Evolutionary conservation across 2,329 filamentous ascomycete genomes (phyloP), one percentile per base, ranked within the genome.

Genomic region (Fusarium avenaceum): DNA sequence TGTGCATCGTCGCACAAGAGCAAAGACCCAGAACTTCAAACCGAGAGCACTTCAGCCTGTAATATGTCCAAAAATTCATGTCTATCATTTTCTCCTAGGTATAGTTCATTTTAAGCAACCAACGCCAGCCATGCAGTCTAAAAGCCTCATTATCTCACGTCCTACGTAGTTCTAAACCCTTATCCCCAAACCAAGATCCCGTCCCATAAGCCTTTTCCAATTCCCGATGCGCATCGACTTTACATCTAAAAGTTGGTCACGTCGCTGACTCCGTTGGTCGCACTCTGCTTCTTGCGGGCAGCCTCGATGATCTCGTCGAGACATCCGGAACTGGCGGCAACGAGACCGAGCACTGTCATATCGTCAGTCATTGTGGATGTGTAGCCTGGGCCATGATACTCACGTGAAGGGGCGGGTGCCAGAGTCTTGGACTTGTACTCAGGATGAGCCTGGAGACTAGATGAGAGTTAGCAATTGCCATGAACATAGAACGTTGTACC

Each of bases 371-470:
- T 28, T 14, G 22, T 35, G 20, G 13, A 17, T 22, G 3, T 1
- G 11, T 20, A n/a, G 9, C 3, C 14, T 6, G 24, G 11, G 3
- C 24, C 10, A 26, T 6, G 32, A 6, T 30, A 65, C 62, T 65
- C 22, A 65, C 62, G 47, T 2, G 90, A 87, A 76, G 88, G 88
- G 75, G 87, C 90, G 0, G 92, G 92, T 49, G 87, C 83, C 65
- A 96, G 81, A 4, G 96, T 93, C 55, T 90, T 86, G 70, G 86
- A 90, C 51, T 92, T 83, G 76, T 95, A 97, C 79, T 97, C 94
- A 3, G 94, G 94, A 76, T 97, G 64, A 30, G 65, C 65, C 44
- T 67, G 64, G 17, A 67, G 64, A 43, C 94, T 79, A 90, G 9
- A 94, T 78, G 91, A 66, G 89, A n/a, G 50, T 57, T 43, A 63